A percentile compares a stretch with the other conserved stretches of the same genome.
Conservation (phyloP, 495 filamentous ascomycete species). For the Saxophila tyrrhenica region DNA sequence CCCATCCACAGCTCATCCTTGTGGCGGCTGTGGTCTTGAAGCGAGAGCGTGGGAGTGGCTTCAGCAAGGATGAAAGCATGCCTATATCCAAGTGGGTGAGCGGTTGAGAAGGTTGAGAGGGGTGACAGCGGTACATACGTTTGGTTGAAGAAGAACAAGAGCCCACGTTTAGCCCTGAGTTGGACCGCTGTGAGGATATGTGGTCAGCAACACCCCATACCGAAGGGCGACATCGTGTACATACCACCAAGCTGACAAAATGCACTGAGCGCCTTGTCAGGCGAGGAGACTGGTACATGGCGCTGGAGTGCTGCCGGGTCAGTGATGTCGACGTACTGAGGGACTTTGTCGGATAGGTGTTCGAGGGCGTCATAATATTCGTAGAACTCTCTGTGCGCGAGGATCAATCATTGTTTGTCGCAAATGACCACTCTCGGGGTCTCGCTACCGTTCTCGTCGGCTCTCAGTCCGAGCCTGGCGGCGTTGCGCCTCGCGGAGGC, state of each 20-base stretch:
- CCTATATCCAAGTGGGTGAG: no score
- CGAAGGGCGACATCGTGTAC: constrained; percentile 1
- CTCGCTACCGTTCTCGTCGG: not conserved
- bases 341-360: constrained; percentile 2
- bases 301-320: constrained; percentile 3
- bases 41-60: constrained; percentile 21
- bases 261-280: constrained; percentile 12
- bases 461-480: not conserved
- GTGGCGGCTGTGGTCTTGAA: constrained; percentile 8
- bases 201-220: constrained; percentile 26
- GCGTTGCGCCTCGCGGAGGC: not conserved
- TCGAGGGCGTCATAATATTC: constrained; percentile 14
- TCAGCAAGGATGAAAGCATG: constrained; percentile 35
- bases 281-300: constrained; percentile 10
- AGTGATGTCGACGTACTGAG: constrained; percentile 2
- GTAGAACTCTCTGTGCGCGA: constrained; percentile 10
- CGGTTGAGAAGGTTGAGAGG: no score
- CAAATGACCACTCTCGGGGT: no score
- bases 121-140: no score
- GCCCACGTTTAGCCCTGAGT: constrained; percentile 28
- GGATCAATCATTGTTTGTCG: not conserved
- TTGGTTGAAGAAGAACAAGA: constrained; percentile 33
- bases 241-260: constrained; percentile 14
- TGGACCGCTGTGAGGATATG: constrained; percentile 30
- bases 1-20: constrained; percentile 20